Evolutionary conservation across 140 eudicot species (phyloP).

Genomic region (Bidens hawaiensis): DNA sequence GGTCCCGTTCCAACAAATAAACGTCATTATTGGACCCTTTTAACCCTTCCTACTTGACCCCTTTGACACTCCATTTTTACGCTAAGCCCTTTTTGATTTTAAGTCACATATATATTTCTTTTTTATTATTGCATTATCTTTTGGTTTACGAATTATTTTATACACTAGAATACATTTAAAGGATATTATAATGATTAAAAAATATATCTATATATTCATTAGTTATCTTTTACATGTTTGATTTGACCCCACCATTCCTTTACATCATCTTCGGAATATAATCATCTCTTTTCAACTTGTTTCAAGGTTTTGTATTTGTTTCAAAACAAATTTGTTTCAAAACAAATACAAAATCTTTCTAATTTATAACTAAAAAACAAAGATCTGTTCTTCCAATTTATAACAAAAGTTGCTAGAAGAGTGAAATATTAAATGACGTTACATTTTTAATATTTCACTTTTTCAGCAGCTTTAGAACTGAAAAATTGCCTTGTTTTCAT

Average conservation of each 20-base stretch:
- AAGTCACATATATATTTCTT: neutral
- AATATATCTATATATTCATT: neutral
- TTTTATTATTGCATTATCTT: too few species aligned
- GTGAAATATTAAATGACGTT: too few species aligned
- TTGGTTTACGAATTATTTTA: neutral
- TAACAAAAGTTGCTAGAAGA: too few species aligned
- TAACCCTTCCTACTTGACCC: neutral
- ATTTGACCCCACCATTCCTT: constrained; percentile 19
- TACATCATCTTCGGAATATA: constrained; percentile 8
- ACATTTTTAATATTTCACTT: too few species aligned
- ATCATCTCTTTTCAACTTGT: constrained; percentile 8
- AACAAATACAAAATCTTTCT: too few species aligned
- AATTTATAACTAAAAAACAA: too few species aligned
- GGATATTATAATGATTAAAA: neutral
- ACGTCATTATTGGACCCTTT: neutral
- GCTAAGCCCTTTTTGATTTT: neutral
- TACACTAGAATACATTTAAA: neutral
- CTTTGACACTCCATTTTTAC: neutral
- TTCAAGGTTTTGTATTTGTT: neutral
- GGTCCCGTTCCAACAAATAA: neutral
- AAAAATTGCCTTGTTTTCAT: too few species aligned
- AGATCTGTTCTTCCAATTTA: too few species aligned
- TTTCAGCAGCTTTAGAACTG: too few species aligned
- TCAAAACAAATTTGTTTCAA: neutral
- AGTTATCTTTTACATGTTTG: neutral